Conservation (phyloP, 1,139 yeast species). For the Protomyces gravidus region DNA sequence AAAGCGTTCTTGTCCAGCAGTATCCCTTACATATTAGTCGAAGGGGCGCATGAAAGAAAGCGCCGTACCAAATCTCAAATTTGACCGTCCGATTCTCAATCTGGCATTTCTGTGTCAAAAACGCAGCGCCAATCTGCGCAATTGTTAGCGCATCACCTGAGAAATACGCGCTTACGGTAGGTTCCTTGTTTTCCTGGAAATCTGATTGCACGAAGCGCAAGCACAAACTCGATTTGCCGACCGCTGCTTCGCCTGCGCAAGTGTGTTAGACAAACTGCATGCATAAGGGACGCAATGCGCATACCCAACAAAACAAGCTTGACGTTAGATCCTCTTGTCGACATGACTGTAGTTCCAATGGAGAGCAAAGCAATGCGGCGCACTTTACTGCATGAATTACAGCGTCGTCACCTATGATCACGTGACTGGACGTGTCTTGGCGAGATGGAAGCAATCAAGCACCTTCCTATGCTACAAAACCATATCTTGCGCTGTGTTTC, state of each 20-base stretch:
- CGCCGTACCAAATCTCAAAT: slow-evolving; percentile 76
- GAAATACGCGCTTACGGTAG: slow-evolving; percentile 7
- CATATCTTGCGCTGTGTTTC: no score
- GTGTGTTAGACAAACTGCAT: background rate
- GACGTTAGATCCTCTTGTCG: slow-evolving; percentile 24
- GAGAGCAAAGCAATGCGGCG: no score
- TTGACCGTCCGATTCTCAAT: slow-evolving; percentile 86
- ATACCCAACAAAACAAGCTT: slow-evolving; percentile 35
- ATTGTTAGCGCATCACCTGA: background rate
- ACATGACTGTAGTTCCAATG: background rate
- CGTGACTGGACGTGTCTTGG: no score
- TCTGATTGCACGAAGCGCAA: slow-evolving; percentile 91
- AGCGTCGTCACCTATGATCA: no score
- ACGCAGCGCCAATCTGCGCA: slow-evolving; percentile 80
- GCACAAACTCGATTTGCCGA: slow-evolving; percentile 90
- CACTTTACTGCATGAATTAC: no score
- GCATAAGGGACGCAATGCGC: no score
- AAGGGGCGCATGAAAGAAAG: background rate
- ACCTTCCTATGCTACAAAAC: no score
- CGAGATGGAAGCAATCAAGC: no score
- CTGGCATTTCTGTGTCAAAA: slow-evolving; percentile 88
- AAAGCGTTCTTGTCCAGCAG: slow-evolving; percentile 97
- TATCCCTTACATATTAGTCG: slow-evolving; percentile 50
- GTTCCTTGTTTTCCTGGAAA: slow-evolving; percentile 83
- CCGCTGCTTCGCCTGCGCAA: slow-evolving; percentile 83